A percentile compares a stretch with the other conserved stretches of the same genome.
phyloP scores from a whole-genome alignment of 2,329 filamentous ascomycete genomes.

The Arthroderma sp. region DNA sequence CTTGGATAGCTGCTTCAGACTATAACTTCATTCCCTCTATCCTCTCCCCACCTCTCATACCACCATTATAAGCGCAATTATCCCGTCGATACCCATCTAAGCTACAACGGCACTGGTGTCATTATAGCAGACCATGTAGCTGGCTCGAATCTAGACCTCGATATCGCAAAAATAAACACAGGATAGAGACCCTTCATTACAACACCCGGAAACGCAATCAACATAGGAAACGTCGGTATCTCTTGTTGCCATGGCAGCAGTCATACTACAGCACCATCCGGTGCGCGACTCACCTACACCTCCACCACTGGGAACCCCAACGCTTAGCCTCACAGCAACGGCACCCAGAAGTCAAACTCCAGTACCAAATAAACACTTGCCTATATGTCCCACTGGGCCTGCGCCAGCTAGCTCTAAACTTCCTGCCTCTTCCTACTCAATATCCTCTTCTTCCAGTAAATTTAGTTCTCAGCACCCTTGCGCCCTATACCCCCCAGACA shows the following conservation, averaged over 20 bases:
- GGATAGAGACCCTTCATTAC: background rate
- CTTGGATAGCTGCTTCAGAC: background rate
- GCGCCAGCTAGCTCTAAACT: slow-evolving; percentile 29
- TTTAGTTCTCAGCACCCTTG: slow-evolving; percentile 48
- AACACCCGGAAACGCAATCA: background rate
- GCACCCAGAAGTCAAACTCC: slow-evolving; percentile 45
- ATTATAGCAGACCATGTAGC: background rate
- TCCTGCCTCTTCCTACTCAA: slow-evolving; percentile 54
- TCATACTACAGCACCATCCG: slow-evolving; percentile 37
- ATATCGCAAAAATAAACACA: background rate
- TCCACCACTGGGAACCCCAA: slow-evolving; percentile 34
- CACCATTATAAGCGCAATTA: background rate
- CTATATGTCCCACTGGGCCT: slow-evolving; percentile 75
- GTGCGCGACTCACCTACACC: slow-evolving; percentile 39
- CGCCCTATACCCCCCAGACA: slow-evolving; percentile 59
- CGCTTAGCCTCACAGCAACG: slow-evolving; percentile 44
- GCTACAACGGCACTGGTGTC: background rate
- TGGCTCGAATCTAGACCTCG: background rate
- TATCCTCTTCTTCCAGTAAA: slow-evolving; percentile 35
- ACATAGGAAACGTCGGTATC: background rate
- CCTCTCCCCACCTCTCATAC: background rate
- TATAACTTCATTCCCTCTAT: background rate
- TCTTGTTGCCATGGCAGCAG: slow-evolving; percentile 31
- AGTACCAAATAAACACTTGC: slow-evolving; percentile 80
- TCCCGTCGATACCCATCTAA: background rate